A percentile compares a stretch with the other conserved stretches of the same genome.
Conservation (phyloP, 129 eudicot genomes). For the Scalesia atractyloides region DNA sequence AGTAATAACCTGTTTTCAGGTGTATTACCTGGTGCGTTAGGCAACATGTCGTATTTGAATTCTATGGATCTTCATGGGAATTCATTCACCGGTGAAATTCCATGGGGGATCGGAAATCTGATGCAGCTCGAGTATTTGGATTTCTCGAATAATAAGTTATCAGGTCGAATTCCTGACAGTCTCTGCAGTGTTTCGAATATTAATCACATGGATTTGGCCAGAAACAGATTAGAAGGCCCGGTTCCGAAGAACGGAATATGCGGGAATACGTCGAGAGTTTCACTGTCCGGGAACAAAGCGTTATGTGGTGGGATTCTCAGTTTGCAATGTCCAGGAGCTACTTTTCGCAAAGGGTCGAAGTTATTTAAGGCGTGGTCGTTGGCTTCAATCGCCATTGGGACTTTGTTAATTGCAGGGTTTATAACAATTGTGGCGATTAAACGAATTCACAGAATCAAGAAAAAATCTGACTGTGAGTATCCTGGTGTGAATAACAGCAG, state of each 20-base stretch:
- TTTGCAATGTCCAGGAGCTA: conserved; percentile 47
- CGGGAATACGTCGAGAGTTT: conserved; percentile 39
- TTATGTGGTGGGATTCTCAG: conserved; percentile 65
- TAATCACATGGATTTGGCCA: conserved; percentile 42
- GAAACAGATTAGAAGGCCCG: conserved; percentile 60
- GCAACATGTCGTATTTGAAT: conserved; percentile 61
- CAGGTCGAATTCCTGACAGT: conserved; percentile 58
- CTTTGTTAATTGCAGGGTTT: conserved; percentile 33
- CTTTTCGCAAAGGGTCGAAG: conserved; percentile 34
- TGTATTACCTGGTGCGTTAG: conserved; percentile 49
- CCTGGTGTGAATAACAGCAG: conserved; percentile 36
- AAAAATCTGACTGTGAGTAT: conserved; percentile 42
- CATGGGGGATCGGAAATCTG: conserved; percentile 55
- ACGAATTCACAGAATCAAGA: conserved; percentile 38
- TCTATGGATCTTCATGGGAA: conserved; percentile 70
- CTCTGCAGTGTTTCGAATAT: conserved; percentile 48
- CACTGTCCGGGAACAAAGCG: conserved; percentile 56
- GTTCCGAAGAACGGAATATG: conserved; percentile 66
- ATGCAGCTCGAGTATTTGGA: conserved; percentile 57
- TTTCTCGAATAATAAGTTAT: conserved; percentile 49
- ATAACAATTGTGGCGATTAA: conserved; percentile 40
- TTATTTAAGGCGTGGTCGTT: conserved; percentile 47
- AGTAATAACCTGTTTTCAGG: conserved; percentile 54
- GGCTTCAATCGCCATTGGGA: conserved; percentile 33
- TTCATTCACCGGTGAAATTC: conserved; percentile 52